A percentile compares a stretch with the other conserved stretches of the same genome.
Conservation (phyloP, 345 rosid genomes). For the Eucalyptus marginata region DNA sequence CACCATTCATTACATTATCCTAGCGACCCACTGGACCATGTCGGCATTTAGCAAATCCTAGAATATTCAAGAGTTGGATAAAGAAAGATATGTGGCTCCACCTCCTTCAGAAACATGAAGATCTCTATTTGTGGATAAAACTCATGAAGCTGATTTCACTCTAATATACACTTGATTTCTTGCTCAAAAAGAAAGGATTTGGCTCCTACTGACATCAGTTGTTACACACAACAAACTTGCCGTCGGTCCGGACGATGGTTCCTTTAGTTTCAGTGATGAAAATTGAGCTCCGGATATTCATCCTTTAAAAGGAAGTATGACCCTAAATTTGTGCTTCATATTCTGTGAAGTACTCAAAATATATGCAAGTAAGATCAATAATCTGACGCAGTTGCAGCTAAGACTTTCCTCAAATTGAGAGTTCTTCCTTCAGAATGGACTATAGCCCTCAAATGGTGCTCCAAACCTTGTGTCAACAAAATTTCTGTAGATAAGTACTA, state of each 20-base stretch:
- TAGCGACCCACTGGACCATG: neutral
- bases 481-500: neutral
- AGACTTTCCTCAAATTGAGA: neutral
- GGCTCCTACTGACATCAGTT: too few relatives aligned
- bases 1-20: neutral
- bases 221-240: too few relatives aligned
- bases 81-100: neutral
- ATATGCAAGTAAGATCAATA: neutral
- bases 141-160: neutral
- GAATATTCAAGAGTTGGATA: neutral
- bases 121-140: neutral
- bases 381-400: neutral
- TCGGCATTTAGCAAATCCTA: neutral
- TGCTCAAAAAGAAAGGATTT: too few relatives aligned
- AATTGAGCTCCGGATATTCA: too few relatives aligned
- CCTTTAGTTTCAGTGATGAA: too few relatives aligned
- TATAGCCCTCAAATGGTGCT: neutral
- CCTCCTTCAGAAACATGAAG: neutral
- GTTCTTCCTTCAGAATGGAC: neutral
- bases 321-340: neutral
- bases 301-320: neutral
- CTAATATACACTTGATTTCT: neutral
- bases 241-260: too few relatives aligned
- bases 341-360: neutral
- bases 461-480: neutral